Evolutionary conservation across 2,329 filamentous ascomycete species (phyloP), one percentile per base, ranked within the genome.

Genomic region (Tothia fuscella): DNA sequence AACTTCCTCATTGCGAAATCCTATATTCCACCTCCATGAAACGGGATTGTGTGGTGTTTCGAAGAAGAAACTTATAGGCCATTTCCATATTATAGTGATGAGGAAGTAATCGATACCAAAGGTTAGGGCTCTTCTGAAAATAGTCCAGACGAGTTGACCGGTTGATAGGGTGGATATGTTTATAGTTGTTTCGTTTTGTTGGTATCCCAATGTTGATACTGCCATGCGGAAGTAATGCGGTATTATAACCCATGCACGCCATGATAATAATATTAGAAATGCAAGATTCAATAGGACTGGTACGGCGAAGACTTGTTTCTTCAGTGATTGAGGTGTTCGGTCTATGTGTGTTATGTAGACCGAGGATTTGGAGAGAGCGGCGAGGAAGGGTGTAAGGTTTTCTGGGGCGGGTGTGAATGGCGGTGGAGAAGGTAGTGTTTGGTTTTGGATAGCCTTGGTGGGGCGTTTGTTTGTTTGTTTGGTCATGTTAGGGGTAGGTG

Each of bases 311-410:
- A 93, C 81, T 54, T 84, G 82, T 57, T 75, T 75, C 64, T 95
- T 95, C 63, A 88, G 76, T 21, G 70, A 68, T 16, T 63, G 61
- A 0, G 79, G 77, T 47, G 81, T 78, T 46, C 63, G 65, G 67
- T 95, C 88, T 60, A 93, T 68, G 65, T 94, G 87, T 22, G 81
- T 71, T 53, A 95, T 74, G 70, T 95, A 94, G 56, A 93, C 72
- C 59, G 84, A 76, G 43, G 72, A 64, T 43, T 72, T 67, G 45
- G 77, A 72, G 46, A 94, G 77, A 32, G 68, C 71, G 26, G 72
- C 64, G 54, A 82, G 70, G 56, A 93, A 80, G 9, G 78, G 71
- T 38, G 69, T 53, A 41, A 93, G 72, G 24, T 70, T 67, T 37
- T 72, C 58, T 1, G 83, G 75, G 0, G 77, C 76, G 45, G 67